Percentiles rank a stretch among this genome's conserved stretches.
Evolutionary conservation across 2,329 filamentous ascomycete species (phyloP).

Genomic region (Amesomyces nigricolor): DNA sequence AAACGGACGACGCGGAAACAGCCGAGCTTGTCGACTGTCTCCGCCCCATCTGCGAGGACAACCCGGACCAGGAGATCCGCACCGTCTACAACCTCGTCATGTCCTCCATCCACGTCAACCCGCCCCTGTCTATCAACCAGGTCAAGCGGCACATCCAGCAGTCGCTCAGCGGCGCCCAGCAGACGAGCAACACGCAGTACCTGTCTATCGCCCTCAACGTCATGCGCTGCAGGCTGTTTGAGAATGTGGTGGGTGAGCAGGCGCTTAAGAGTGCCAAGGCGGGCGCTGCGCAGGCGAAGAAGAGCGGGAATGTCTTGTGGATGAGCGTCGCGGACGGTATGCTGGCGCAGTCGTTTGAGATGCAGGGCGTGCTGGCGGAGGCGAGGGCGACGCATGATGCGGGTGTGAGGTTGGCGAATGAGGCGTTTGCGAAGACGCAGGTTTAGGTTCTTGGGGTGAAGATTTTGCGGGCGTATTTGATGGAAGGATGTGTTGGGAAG

Average conservation of each 20-base stretch:
- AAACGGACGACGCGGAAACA: constrained; percentile 54
- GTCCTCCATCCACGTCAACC: constrained; percentile 59
- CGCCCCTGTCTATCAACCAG: constrained; percentile 61
- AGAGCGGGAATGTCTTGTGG: constrained; percentile 68
- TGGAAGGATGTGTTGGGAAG: too few relatives aligned
- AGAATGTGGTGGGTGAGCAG: constrained; percentile 74
- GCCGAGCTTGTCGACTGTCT: constrained; percentile 59
- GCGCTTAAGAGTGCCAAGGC: constrained; percentile 70
- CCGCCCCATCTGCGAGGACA: constrained; percentile 60
- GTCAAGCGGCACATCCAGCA: constrained; percentile 73
- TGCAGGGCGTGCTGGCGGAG: constrained; percentile 47
- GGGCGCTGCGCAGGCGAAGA: constrained; percentile 60
- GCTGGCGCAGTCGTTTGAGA: constrained; percentile 68
- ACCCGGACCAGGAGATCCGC: constrained; percentile 68
- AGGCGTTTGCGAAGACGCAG: constrained; percentile 21
- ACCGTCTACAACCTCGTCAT: constrained; percentile 73
- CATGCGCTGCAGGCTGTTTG: constrained; percentile 79
- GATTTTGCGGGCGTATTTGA: neutral
- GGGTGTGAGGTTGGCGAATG: constrained; percentile 22
- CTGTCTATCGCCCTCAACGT: constrained; percentile 78
- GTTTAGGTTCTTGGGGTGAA: neutral
- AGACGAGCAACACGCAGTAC: constrained; percentile 69
- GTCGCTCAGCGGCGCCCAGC: constrained; percentile 64
- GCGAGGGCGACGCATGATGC: constrained; percentile 13
- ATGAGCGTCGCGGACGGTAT: constrained; percentile 76